Conservation (phyloP, 805 yeast species). For the Candida jianshihensis region DNA sequence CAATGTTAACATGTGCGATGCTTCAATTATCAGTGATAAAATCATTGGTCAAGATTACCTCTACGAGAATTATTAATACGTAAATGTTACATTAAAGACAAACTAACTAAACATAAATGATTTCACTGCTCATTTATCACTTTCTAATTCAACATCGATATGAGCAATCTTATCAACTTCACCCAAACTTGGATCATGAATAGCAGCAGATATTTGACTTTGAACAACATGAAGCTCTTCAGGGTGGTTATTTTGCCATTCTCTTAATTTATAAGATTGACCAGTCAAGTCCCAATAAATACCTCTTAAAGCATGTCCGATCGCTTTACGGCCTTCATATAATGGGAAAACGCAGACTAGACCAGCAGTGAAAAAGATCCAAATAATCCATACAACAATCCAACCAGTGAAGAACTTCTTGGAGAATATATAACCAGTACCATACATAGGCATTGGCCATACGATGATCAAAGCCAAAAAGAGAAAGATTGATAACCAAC, state of each 20-base stretch:
- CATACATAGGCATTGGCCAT: conserved; percentile 97
- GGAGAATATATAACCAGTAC: conserved; percentile 67
- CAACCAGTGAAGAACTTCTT: conserved; percentile 81
- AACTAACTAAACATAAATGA: too few species aligned
- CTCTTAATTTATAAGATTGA: conserved; percentile 61
- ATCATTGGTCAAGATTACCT: too few species aligned
- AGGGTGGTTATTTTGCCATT: conserved; percentile 72
- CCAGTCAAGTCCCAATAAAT: conserved; percentile 83
- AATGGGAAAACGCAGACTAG: conserved; percentile 65
- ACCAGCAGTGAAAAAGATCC: conserved; percentile 66
- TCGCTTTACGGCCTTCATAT: conserved; percentile 65
- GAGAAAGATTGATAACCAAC: conserved; percentile 50
- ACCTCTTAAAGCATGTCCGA: conserved; percentile 62
- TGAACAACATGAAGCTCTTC: conserved; percentile 70
- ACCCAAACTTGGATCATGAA: conserved; percentile 15
- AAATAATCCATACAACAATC: conserved; percentile 74
- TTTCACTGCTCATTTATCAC: neutral
- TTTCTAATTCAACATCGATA: conserved; percentile 18
- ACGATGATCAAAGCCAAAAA: conserved; percentile 59
- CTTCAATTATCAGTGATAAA: too few species aligned
- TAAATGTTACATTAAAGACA: too few species aligned
- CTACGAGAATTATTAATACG: too few species aligned
- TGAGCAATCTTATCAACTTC: conserved; percentile 9
- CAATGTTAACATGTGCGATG: too few species aligned
- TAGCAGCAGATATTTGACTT: conserved; percentile 48